phyloP scores from a whole-genome alignment of 768 basidiomycete genomes.

The Termitomyces sp. region DNA sequence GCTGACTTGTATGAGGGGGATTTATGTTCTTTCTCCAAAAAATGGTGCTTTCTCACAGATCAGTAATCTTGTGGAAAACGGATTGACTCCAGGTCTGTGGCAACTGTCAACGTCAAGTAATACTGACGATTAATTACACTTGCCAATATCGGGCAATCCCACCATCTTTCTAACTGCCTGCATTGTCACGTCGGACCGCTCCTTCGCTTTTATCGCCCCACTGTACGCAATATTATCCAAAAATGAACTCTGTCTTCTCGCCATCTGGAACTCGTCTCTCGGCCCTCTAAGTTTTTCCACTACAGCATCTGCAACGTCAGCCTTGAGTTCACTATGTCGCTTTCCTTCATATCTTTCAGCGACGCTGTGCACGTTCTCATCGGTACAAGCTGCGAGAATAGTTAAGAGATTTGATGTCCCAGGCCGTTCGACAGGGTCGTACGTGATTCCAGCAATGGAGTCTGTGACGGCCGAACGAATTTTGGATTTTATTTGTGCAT shows the following conservation, averaged over 20 bases:
- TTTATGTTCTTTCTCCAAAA: not conserved
- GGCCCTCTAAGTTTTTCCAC: conserved; percentile 62
- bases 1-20: not conserved
- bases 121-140: not conserved
- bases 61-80: no score
- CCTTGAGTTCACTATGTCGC: conserved; percentile 68
- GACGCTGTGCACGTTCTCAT: conserved; percentile 36
- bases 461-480: conserved; percentile 84
- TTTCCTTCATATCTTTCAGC: conserved; percentile 46
- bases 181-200: conserved; percentile 60
- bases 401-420: conserved; percentile 79
- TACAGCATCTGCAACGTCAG: conserved; percentile 68
- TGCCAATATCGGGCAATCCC: conserved; percentile 33
- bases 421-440: conserved; percentile 74
- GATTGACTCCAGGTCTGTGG: no score
- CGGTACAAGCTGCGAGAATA: conserved; percentile 73
- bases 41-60: not conserved
- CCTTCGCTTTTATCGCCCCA: conserved; percentile 61
- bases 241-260: conserved; percentile 58
- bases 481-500: conserved; percentile 57
- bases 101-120: not conserved
- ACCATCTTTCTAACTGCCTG: conserved; percentile 59
- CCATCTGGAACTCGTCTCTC: conserved; percentile 59
- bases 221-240: conserved; percentile 54
- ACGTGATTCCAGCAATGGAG: conserved; percentile 67